phyloP scores from a whole-genome alignment of 768 basidiomycete genomes.

The Cytidiella melzeri region DNA sequence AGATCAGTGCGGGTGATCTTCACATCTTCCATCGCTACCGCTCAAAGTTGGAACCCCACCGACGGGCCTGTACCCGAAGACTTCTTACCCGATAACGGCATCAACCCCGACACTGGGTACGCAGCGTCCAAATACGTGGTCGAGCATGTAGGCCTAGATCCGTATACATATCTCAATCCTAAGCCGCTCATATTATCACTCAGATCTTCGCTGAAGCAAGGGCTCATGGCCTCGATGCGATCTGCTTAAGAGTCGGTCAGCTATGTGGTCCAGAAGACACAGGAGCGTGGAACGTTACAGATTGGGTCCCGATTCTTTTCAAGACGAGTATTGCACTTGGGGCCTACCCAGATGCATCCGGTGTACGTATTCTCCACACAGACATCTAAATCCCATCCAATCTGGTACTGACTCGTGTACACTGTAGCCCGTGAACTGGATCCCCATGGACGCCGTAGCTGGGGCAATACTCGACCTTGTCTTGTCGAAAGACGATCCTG shows the following conservation, averaged over 20 bases:
- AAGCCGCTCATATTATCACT: neutral
- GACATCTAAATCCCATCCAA: neutral
- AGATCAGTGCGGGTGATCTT: conserved; percentile 23
- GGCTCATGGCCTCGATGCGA: neutral
- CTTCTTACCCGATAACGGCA: conserved; percentile 16
- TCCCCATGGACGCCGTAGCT: conserved; percentile 3
- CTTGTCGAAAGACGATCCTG: neutral
- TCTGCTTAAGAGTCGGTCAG: conserved; percentile 23
- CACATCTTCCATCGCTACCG: conserved; percentile 29
- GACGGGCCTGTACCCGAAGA: conserved; percentile 22
- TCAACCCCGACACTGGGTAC: conserved; percentile 31
- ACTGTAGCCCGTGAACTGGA: conserved; percentile 1
- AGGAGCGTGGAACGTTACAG: conserved; percentile 23
- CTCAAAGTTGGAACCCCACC: conserved; percentile 11
- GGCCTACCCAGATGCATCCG: conserved; percentile 6
- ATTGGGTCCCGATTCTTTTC: conserved; percentile 24
- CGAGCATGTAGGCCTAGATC: conserved; percentile 22
- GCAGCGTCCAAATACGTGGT: conserved; percentile 37
- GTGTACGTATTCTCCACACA: conserved; percentile 4
- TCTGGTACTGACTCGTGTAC: neutral
- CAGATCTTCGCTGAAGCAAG: conserved; percentile 13
- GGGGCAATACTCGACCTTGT: conserved; percentile 6
- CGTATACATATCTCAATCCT: neutral
- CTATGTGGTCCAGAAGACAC: conserved; percentile 15
- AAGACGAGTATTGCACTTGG: conserved; percentile 14